Evolutionary conservation across 495 filamentous ascomycete species (phyloP).

Genomic region (Lophiostoma macrostomum): DNA sequence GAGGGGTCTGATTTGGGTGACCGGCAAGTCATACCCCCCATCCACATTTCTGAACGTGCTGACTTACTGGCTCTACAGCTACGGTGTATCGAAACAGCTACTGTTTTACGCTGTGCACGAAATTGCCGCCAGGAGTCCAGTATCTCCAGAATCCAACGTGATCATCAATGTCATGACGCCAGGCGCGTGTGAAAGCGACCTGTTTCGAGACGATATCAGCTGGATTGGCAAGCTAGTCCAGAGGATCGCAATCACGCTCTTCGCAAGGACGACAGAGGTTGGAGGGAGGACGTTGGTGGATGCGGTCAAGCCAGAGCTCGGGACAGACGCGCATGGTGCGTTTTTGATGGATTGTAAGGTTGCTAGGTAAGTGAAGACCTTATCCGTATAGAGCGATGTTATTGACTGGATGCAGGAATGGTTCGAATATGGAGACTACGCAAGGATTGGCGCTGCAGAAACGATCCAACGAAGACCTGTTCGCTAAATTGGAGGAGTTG

Average conservation of each 20-base stretch:
- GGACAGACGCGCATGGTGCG: conserved; percentile 22
- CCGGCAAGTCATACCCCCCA: no score
- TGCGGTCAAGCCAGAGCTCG: conserved; percentile 19
- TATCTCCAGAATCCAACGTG: conserved; percentile 28
- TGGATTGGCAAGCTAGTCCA: background rate
- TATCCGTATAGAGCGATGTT: background rate
- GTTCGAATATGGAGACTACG: conserved; percentile 20
- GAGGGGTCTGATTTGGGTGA: conserved; percentile 34
- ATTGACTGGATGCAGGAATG: conserved; percentile 8
- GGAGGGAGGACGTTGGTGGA: conserved; percentile 22
- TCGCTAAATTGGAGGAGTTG: conserved; percentile 22
- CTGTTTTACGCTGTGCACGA: conserved; percentile 36
- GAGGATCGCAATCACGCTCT: background rate
- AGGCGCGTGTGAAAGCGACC: conserved; percentile 40
- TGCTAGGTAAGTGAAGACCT: conserved; percentile 5
- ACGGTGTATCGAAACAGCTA: conserved; percentile 37
- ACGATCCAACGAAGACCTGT: conserved; percentile 24
- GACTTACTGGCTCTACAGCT: no score
- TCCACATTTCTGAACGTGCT: no score
- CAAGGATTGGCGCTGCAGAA: conserved; percentile 16
- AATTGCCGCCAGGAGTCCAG: conserved; percentile 30
- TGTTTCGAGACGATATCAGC: conserved; percentile 27
- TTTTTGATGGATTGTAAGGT: conserved; percentile 28
- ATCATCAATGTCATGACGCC: conserved; percentile 43
- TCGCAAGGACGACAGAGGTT: conserved; percentile 17